These are phyloP conservation scores for Tylopilus sp. DNA, from an alignment of 1,284 basidiomycete genomes.

Conservation along the genomic window DNA sequence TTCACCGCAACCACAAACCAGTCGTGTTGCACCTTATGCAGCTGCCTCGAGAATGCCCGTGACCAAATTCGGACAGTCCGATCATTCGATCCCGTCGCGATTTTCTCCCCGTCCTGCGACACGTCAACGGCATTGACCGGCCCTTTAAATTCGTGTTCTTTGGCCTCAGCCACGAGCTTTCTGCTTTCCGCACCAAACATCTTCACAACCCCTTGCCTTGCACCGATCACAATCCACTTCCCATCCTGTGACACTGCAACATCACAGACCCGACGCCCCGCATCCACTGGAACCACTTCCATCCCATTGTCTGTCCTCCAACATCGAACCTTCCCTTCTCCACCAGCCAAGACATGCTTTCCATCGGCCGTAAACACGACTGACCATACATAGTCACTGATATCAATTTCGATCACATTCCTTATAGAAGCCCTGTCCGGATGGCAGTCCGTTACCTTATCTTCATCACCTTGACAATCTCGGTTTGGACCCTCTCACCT, in stretches of 20 bases:
- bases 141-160: not conserved
- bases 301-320: not conserved
- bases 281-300: not conserved
- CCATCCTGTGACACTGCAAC: not conserved
- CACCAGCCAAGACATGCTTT: not conserved
- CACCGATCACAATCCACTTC: not conserved
- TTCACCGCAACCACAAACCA: too few relatives aligned
- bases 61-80: too few relatives aligned
- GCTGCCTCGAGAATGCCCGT: too few relatives aligned
- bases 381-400: not conserved
- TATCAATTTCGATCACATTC: not conserved
- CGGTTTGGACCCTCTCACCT: not conserved
- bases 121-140: not conserved
- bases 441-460: not conserved
- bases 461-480: not conserved
- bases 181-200: not conserved
- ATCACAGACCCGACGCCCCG: not conserved
- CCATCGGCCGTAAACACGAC: not conserved
- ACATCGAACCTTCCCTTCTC: not conserved
- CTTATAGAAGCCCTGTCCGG: too few relatives aligned
- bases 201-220: not conserved
- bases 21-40: too few relatives aligned
- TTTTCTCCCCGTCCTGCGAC: too few relatives aligned
- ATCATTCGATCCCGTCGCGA: too few relatives aligned
- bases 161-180: not conserved